phyloP scores from a whole-genome alignment of 257 asterid species.

The Solanum clarkiae region DNA sequence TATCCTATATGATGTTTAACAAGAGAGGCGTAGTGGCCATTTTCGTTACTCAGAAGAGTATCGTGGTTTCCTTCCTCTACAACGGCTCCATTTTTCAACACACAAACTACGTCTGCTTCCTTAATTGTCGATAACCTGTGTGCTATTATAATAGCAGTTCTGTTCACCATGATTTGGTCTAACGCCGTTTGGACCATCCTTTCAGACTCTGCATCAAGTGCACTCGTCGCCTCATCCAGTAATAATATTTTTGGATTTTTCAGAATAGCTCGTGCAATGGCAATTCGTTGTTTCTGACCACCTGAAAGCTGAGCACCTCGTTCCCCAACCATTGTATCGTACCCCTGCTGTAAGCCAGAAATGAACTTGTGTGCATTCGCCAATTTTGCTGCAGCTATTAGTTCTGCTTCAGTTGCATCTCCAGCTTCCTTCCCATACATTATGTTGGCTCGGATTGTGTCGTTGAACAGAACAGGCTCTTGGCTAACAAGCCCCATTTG shows the following conservation, averaged over 20 bases:
- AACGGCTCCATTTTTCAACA: conserved; percentile 41
- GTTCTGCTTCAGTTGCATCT: conserved; percentile 44
- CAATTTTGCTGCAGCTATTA: conserved; percentile 45
- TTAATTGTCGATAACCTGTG: conserved; percentile 58
- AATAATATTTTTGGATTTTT: conserved; percentile 51
- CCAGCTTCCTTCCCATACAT: conserved; percentile 50
- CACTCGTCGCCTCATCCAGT: conserved; percentile 65
- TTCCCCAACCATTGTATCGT: conserved; percentile 59
- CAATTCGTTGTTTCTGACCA: conserved; percentile 62
- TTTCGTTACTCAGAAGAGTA: conserved; percentile 16
- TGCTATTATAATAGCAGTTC: conserved; percentile 58
- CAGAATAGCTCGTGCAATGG: conserved; percentile 60
- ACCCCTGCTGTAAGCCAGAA: conserved; percentile 55
- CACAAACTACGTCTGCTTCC: conserved; percentile 48
- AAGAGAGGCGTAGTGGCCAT: conserved; percentile 44
- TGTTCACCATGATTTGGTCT: conserved; percentile 39
- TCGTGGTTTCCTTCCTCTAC: conserved; percentile 61
- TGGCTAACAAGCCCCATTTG: conserved; percentile 80
- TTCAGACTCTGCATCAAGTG: conserved; percentile 70
- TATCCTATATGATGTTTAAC: not conserved
- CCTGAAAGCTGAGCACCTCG: conserved; percentile 65
- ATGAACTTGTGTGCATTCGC: conserved; percentile 76
- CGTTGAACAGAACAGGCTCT: conserved; percentile 54
- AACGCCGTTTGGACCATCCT: conserved; percentile 61
- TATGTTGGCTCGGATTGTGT: conserved; percentile 54